Percentiles rank a stretch among this genome's conserved stretches.
phyloP scores from a whole-genome alignment of 2,329 filamentous ascomycete species.

The Hymenoscyphus repandus region DNA sequence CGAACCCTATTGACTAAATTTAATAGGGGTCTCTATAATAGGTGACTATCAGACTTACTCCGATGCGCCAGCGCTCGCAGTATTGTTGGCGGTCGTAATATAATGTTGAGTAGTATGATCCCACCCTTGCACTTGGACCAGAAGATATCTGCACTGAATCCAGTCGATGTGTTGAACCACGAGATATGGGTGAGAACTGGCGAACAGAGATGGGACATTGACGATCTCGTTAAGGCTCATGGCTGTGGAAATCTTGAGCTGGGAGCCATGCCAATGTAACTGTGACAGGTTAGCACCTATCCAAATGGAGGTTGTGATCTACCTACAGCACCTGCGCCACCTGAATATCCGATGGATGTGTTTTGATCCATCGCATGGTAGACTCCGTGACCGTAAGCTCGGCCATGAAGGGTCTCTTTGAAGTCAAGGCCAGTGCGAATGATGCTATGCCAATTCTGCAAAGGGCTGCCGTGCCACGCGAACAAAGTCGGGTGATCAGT shows the following conservation, averaged over 20 bases:
- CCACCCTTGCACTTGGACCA: constrained; percentile 42
- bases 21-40: background rate
- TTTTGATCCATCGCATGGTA: constrained; percentile 65
- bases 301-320: background rate
- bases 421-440: constrained; percentile 78
- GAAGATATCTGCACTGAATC: constrained; percentile 86
- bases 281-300: constrained; percentile 13
- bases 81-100: background rate
- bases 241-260: constrained; percentile 51
- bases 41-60: background rate
- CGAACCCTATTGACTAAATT: background rate
- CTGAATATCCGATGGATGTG: constrained; percentile 40
- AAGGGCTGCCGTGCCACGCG: constrained; percentile 76
- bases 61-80: too few relatives aligned
- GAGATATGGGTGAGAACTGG: constrained; percentile 51
- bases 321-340: background rate
- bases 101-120: background rate
- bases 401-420: constrained; percentile 55
- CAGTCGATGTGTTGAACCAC: constrained; percentile 75
- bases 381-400: constrained; percentile 72
- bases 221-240: constrained; percentile 82
- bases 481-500: constrained; percentile 64
- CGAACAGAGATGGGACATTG: constrained; percentile 62
- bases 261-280: constrained; percentile 60
- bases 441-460: constrained; percentile 86